These are phyloP conservation scores for Eucalyptus curtisii DNA, from an alignment of 345 rosid genomes.

Conservation along the genomic window DNA sequence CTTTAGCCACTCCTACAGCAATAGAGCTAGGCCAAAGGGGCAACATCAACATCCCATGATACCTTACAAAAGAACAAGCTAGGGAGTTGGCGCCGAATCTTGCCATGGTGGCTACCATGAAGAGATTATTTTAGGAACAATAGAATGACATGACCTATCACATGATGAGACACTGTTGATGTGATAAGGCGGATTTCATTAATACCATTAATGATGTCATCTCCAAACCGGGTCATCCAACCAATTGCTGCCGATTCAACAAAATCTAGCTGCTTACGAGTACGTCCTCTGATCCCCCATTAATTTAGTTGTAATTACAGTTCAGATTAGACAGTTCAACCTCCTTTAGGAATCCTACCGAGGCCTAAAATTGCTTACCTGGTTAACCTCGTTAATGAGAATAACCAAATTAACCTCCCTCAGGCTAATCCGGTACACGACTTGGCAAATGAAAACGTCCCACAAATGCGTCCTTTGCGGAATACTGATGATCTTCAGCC, in stretches of 20 bases:
- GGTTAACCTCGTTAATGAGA: not conserved
- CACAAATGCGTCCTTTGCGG: not conserved
- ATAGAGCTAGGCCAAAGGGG: not conserved
- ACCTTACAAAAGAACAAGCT: not conserved
- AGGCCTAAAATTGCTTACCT: not conserved
- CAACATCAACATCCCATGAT: not conserved
- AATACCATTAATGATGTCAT: not conserved
- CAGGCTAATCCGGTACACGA: not conserved
- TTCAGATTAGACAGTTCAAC: not conserved
- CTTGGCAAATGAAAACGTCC: not conserved
- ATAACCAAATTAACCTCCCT: not conserved
- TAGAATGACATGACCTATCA: no score
- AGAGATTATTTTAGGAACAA: not conserved
- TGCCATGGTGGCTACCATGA: not conserved
- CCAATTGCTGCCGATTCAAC: not conserved
- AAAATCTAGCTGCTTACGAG: not conserved
- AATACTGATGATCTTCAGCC: not conserved
- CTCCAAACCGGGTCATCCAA: not conserved
- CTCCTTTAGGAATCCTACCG: not conserved
- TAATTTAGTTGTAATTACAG: not conserved
- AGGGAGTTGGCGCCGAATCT: not conserved
- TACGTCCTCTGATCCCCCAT: not conserved
- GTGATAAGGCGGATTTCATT: not conserved
- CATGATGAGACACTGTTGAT: no score
- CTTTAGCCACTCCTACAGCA: not conserved